Evolutionary conservation across 306 rosid species (phyloP), one percentile per base, ranked within the genome.

Genomic region (Lotus japonicus): DNA sequence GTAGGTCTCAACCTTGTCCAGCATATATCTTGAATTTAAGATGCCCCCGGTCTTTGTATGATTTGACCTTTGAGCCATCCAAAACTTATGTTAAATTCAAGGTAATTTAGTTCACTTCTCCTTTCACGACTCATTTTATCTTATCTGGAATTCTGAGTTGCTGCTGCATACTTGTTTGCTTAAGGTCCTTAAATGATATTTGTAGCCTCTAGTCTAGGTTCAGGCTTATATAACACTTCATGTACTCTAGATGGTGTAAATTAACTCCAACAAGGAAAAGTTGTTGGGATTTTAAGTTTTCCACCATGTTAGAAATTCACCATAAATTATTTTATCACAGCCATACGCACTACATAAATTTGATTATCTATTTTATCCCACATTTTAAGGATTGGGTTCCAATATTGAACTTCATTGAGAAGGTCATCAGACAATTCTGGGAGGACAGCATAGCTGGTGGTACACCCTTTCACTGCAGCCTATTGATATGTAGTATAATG

Each of bases 61-160:
- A 88, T 75, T 80, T 94, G 74, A 77, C 79, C 68, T 86, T 88
- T 81, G 95, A 90, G 76, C 85, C 97, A 28, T 86, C 97, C 49
- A 94, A 94, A 80, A 90, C 99, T 23, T 35, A 59, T 69, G 97
- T 87, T 66, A 85, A 85, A 42, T 94, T 94, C 77, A 90, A 88
- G 99, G 99, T 94, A 73, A 68, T 51, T 45, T 64, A 53, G 71
- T 69, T 75, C 53, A 12, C 79, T 48, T 79, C 50, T 55, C 51
- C 57, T 45, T 59, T 48, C 38, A 5, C 21, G 2, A 28, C 53
- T 35, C 39, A 31, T 36, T 0, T 60, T 48, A 52, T 15, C 41
- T 64, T 45, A 14, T 48, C 19, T 28, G 57, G 69, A 44, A 26
- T 80, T 31, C 5, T 68, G 64, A 23, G 41, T 66, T 52, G 6